A percentile compares a stretch with the other conserved stretches of the same genome.
Conservation (phyloP, 306 rosid genomes). For the Potentilla sterilis region DNA sequence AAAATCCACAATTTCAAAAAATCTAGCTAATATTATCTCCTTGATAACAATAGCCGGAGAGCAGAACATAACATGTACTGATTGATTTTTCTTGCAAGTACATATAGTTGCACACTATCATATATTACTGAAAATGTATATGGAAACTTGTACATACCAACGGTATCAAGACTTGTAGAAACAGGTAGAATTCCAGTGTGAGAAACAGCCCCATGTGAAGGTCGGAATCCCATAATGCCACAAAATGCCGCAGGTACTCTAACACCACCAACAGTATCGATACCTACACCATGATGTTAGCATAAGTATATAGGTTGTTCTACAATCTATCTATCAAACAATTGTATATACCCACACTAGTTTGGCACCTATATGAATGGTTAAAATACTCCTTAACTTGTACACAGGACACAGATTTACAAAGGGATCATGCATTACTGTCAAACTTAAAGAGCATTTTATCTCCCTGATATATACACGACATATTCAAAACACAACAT, state of each 20-base stretch:
- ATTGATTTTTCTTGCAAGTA: not conserved
- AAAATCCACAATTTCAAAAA: not conserved
- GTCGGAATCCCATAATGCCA: conserved; percentile 90
- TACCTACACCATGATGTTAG: conserved; percentile 46
- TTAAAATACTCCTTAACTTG: not conserved
- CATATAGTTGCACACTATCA: not conserved
- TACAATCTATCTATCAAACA: not conserved
- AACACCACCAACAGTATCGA: conserved; percentile 92
- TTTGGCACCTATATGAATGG: not conserved
- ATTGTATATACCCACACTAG: not conserved
- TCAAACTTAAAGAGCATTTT: not conserved
- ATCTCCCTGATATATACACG: not conserved
- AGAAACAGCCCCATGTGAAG: conserved; percentile 89
- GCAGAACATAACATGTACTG: not conserved
- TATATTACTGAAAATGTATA: conserved; percentile 10
- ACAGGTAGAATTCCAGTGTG: conserved; percentile 64
- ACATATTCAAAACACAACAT: not conserved
- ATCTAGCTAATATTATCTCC: not conserved
- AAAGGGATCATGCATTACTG: not conserved
- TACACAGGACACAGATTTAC: not conserved
- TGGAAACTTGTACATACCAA: conserved; percentile 53
- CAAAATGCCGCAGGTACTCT: conserved; percentile 95
- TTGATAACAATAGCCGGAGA: not conserved
- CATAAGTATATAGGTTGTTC: conserved; percentile 4
- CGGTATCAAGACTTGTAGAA: conserved; percentile 79